Conservation (phyloP, 129 eudicot genomes). For the Escallonia herrerae region DNA sequence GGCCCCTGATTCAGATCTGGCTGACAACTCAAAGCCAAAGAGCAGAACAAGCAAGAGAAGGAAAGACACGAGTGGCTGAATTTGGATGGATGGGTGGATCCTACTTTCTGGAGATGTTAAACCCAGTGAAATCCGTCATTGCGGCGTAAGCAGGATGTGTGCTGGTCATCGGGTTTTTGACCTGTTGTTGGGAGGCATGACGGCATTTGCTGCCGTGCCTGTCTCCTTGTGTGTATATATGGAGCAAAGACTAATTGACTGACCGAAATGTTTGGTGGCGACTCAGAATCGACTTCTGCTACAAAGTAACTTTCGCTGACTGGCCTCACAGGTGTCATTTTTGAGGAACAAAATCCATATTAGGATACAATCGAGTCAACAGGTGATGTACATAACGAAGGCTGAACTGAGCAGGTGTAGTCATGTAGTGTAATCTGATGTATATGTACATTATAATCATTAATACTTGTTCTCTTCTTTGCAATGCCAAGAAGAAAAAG, state of each 20-base stretch:
- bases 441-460: not conserved
- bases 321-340: not conserved
- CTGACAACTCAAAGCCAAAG: conserved; percentile 26
- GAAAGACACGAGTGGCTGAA: conserved; percentile 30
- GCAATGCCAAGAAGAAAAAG: not conserved
- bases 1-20: conserved; percentile 24
- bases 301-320: not conserved
- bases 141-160: not conserved
- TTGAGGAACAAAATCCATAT: not conserved
- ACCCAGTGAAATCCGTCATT: not conserved
- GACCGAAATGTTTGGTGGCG: conserved; percentile 4
- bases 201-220: conserved; percentile 1
- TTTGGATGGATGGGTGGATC: conserved; percentile 3
- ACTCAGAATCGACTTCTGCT: not conserved
- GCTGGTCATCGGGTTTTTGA: not conserved
- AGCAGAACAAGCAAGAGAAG: conserved; percentile 46
- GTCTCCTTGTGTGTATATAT: not conserved
- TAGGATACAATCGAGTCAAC: not conserved
- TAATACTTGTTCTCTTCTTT: not conserved
- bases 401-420: not conserved
- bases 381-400: conserved; percentile 9
- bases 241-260: not conserved
- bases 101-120: not conserved
- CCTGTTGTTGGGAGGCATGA: not conserved
- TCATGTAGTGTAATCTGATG: not conserved